A percentile compares a stretch with the other conserved stretches of the same genome.
These are phyloP conservation scores for Puccinia horiana DNA, from an alignment of 1,284 basidiomycete species.

Conservation along the genomic window DNA sequence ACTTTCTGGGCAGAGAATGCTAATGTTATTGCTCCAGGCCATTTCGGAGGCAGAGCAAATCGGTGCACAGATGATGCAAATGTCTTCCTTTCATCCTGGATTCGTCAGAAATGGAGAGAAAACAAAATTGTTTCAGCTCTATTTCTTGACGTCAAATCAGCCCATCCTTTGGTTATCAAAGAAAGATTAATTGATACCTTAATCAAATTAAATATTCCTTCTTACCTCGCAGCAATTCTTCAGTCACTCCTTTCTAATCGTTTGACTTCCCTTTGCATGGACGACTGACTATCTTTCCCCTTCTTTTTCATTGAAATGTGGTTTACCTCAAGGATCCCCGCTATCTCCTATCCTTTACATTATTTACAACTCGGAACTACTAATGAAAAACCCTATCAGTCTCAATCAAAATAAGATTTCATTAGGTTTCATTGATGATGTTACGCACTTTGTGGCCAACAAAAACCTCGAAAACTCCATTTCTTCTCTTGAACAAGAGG, in stretches of 20 bases:
- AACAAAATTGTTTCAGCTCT: slow-evolving; percentile 11
- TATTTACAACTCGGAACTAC: slow-evolving; percentile 17
- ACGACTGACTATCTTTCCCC: slow-evolving; percentile 18
- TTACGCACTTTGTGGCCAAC: background rate
- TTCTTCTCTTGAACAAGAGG: background rate
- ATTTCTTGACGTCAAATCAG: slow-evolving; percentile 37
- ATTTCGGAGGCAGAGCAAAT: slow-evolving; percentile 11
- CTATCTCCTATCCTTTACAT: slow-evolving; percentile 31
- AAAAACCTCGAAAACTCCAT: background rate
- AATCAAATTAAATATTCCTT: background rate
- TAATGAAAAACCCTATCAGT: background rate
- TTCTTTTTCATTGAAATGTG: background rate
- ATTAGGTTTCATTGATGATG: slow-evolving; percentile 24
- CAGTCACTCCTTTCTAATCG: background rate
- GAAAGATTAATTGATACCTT: too few relatives aligned
- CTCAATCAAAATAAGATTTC: background rate
- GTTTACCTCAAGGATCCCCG: slow-evolving; percentile 42
- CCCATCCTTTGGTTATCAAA: slow-evolving; percentile 12
- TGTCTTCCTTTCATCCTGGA: slow-evolving; percentile 15
- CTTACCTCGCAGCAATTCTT: background rate
- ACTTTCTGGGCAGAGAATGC: slow-evolving; percentile 16
- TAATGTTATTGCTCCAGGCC: slow-evolving; percentile 13
- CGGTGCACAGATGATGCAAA: background rate
- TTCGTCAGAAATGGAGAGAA: slow-evolving; percentile 29
- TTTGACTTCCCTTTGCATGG: background rate